Evolutionary conservation across 371 early-diverging fungal species (phyloP), one percentile per base, ranked within the genome.

Genomic region (Fennellomyces sp.): DNA sequence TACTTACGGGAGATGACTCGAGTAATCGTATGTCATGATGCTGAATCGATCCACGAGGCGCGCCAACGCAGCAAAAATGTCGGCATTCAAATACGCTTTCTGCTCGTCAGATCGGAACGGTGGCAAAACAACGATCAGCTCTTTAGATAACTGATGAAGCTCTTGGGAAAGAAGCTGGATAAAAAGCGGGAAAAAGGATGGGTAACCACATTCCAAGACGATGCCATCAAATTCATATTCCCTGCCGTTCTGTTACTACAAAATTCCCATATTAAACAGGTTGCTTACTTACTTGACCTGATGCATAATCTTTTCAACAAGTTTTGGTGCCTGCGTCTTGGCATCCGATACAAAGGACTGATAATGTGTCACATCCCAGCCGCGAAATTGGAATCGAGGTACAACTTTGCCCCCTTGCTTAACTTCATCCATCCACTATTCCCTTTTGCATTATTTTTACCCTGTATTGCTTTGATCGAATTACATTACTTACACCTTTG

Each of bases 21-120:
- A 82, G 66, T 73, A 86, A 58, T 88, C 88, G 63, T 86, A 86
- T 4, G 84, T 84, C 86, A 88, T 86, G 21, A 88, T 58, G 26
- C 76, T 78, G 52, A 88, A 83, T n/a, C 72, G 58, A 58, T 84
- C 84, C 3, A 85, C 76, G 36, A 73, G 61, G 3, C 65, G 55
- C 25, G 75, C 64, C 59, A 84, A 63, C 5, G 53, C 30, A 0
- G 65, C 66, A 49, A 82, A 76, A 28, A 76, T 67, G n/a, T 65
- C 64, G 2, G 72, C 59, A 8, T 60, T 61, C 59, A 79, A 63
- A 8, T 59, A 58, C 55, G 68, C 47, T 23, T 60, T 68, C 8
- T 66, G 69, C 17, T 70, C 62, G 6, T 64, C 73, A 2, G 61
- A 58, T 29, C 73, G 64, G 19, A 77, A 49, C 2, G 86, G 76